Evolutionary conservation across 192 early-diverging fungal species (phyloP).

Genomic region (Phlyctochytrium bullatum): DNA sequence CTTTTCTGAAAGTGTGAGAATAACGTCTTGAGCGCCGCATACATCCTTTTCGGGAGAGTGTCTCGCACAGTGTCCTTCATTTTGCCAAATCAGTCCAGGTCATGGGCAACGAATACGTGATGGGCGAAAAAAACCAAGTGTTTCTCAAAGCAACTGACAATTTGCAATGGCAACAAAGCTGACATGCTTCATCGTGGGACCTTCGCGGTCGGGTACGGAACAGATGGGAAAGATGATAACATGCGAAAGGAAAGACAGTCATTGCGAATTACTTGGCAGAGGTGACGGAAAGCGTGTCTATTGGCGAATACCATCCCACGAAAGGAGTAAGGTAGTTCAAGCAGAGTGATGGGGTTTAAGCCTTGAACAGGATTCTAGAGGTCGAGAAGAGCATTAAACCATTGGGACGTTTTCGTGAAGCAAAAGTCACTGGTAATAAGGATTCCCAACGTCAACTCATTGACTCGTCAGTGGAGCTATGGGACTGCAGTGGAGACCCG

Average conservation of each 20-base stretch:
- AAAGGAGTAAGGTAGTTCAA: constrained; percentile 36
- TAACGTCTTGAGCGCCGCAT: background rate
- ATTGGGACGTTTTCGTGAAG: constrained; percentile 6
- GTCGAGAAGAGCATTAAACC: constrained; percentile 26
- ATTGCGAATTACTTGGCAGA: constrained; percentile 46
- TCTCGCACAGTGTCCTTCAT: background rate
- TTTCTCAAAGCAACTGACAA: background rate
- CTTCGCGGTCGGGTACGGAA: constrained; percentile 8
- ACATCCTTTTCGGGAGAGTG: background rate
- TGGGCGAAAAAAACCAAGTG: background rate
- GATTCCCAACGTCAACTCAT: too few relatives aligned
- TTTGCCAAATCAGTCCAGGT: background rate
- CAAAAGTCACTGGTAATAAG: background rate
- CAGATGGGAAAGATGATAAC: background rate
- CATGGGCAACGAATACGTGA: too few relatives aligned
- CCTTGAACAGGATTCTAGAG: constrained; percentile 26
- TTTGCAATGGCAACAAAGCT: constrained; percentile 28
- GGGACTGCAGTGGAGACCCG: constrained; percentile 51
- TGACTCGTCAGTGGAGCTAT: constrained; percentile 34
- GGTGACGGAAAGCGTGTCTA: constrained; percentile 33
- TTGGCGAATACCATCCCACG: constrained; percentile 42
- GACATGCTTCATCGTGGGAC: constrained; percentile 41
- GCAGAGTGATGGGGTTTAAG: too few relatives aligned
- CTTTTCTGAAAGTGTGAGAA: constrained; percentile 45
- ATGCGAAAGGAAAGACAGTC: constrained; percentile 38